Evolutionary conservation across 495 filamentous ascomycete genomes (phyloP).

Genomic region (Penicillium lividum): DNA sequence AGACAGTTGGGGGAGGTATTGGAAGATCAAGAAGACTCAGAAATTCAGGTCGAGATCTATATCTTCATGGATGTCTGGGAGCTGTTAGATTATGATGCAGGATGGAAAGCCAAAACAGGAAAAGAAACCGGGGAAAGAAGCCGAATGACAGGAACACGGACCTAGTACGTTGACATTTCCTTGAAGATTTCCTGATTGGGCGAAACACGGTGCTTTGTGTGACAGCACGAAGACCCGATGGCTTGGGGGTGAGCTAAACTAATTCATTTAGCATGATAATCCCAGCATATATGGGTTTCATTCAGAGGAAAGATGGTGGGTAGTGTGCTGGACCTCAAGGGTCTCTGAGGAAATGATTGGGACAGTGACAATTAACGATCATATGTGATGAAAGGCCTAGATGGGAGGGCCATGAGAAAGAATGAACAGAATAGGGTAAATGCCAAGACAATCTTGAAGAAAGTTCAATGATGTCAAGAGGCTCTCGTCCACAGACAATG

Average conservation of each 20-base stretch:
- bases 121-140: neutral
- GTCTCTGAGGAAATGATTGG: conserved; percentile 1
- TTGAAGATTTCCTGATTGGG: conserved; percentile 6
- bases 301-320: conserved; percentile 1
- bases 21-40: neutral
- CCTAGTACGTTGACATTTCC: conserved; percentile 15
- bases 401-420: neutral
- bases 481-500: neutral
- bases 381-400: conserved; percentile 2
- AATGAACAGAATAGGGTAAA: neutral
- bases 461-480: conserved; percentile 18
- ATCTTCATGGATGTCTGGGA: neutral
- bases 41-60: neutral
- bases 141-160: neutral
- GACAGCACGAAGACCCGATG: conserved; percentile 17
- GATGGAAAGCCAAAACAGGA: neutral
- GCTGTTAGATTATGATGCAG: neutral
- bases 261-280: neutral
- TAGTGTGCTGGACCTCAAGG: neutral
- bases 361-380: neutral
- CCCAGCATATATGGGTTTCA: neutral
- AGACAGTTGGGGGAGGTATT: neutral
- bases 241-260: conserved; percentile 10
- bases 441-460: conserved; percentile 5
- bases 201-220: conserved; percentile 14